phyloP scores from a whole-genome alignment of 306 rosid genomes.

The Cicer yamashitae region DNA sequence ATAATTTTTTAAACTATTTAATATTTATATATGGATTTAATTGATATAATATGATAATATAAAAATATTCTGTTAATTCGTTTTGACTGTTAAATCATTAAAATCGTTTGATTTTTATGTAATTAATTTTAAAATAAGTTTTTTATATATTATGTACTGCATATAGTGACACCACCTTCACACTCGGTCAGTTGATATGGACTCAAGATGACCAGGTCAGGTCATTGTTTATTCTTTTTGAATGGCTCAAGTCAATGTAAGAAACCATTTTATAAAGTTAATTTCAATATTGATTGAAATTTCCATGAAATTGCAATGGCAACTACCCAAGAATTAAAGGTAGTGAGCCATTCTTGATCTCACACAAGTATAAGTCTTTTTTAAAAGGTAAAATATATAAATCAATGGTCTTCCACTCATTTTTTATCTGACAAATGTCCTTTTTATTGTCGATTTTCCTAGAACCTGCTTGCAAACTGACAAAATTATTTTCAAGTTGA shows the following conservation, averaged over 20 bases:
- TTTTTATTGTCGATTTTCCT: not conserved
- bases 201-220: not conserved
- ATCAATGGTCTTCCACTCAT: slow-evolving; percentile 17
- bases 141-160: no score
- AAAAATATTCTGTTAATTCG: no score
- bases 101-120: no score
- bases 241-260: not conserved
- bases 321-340: not conserved
- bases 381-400: not conserved
- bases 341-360: not conserved
- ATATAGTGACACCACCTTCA: not conserved
- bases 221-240: no score
- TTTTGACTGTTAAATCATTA: no score
- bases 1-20: no score
- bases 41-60: no score
- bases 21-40: no score
- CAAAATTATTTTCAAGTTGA: not conserved
- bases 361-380: not conserved
- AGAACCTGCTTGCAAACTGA: not conserved
- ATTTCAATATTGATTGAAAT: slow-evolving; percentile 6
- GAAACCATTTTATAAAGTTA: not conserved
- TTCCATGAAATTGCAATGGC: not conserved
- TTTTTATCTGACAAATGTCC: not conserved
- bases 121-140: no score
- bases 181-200: not conserved